Percentiles rank a stretch among this genome's conserved stretches.
phyloP scores from a whole-genome alignment of 2,329 filamentous ascomycete species.

The Aspergillus caelatus region DNA sequence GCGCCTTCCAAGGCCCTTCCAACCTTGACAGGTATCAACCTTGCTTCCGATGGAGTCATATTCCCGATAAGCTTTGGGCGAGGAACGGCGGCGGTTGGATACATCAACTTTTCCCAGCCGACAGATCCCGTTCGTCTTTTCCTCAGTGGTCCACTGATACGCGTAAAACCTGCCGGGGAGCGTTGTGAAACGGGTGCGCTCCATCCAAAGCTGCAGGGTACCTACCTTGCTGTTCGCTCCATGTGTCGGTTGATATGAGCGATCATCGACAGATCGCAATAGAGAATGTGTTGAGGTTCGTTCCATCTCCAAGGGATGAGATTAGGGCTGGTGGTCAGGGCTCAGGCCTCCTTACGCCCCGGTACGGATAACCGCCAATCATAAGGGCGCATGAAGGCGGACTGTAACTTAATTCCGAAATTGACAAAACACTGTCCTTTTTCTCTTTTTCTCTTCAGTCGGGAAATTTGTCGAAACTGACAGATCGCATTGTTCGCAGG shows the following conservation, averaged over 20 bases:
- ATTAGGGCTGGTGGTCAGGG: background rate
- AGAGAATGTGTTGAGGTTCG: background rate
- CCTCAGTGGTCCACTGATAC: background rate
- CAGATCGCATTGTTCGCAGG: background rate
- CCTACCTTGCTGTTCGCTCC: background rate
- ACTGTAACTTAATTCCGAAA: background rate
- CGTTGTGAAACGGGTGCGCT: background rate
- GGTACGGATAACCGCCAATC: background rate
- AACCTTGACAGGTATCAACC: background rate
- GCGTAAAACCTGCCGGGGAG: background rate
- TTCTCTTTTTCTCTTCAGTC: background rate
- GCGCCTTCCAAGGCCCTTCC: background rate
- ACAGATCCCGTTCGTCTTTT: background rate
- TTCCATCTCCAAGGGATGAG: background rate
- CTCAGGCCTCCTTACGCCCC: background rate
- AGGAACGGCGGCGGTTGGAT: background rate
- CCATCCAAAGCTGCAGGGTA: background rate
- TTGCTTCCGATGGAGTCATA: background rate
- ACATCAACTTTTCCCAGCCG: background rate
- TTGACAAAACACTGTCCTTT: background rate
- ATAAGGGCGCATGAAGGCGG: background rate
- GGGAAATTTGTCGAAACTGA: background rate
- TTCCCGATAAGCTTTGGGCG: background rate
- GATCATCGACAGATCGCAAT: background rate
- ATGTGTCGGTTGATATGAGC: background rate